Percentiles rank a stretch among this genome's conserved stretches.
Conservation (phyloP, 2,329 filamentous ascomycete species). For the Cadophora gregata region DNA sequence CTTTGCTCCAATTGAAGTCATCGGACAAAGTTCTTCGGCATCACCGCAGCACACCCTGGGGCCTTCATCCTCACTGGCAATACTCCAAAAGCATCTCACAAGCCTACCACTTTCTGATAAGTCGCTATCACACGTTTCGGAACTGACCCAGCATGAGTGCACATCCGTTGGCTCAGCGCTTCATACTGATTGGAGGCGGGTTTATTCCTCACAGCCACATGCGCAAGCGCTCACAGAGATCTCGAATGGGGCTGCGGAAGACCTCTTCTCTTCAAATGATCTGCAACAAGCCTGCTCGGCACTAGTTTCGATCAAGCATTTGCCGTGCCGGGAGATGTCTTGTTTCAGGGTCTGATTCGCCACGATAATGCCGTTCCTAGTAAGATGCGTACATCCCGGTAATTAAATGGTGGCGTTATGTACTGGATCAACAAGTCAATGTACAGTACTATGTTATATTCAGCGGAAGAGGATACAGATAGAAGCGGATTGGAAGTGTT, state of each 20-base stretch:
- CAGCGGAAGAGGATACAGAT: too few species aligned
- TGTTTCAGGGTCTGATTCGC: neutral
- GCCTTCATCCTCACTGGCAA: neutral
- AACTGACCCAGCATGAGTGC: neutral
- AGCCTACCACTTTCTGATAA: neutral
- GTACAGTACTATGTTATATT: too few species aligned
- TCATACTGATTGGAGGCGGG: neutral
- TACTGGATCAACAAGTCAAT: too few species aligned
- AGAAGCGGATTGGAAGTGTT: too few species aligned
- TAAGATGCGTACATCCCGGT: neutral
- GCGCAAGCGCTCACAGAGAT: neutral
- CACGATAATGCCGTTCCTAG: neutral
- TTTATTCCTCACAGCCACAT: neutral
- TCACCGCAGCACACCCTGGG: neutral
- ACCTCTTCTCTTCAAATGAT: neutral
- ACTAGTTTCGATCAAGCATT: conserved; percentile 3
- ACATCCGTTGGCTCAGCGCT: conserved; percentile 3
- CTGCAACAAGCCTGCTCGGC: neutral
- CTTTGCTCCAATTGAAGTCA: neutral
- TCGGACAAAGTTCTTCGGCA: neutral
- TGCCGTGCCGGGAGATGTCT: conserved; percentile 11
- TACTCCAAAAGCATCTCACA: neutral
- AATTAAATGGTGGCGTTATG: neutral
- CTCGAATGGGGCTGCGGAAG: neutral
- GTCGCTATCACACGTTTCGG: neutral